Evolutionary conservation across 768 basidiomycete species (phyloP).

Genomic region (Serendipita sp.): DNA sequence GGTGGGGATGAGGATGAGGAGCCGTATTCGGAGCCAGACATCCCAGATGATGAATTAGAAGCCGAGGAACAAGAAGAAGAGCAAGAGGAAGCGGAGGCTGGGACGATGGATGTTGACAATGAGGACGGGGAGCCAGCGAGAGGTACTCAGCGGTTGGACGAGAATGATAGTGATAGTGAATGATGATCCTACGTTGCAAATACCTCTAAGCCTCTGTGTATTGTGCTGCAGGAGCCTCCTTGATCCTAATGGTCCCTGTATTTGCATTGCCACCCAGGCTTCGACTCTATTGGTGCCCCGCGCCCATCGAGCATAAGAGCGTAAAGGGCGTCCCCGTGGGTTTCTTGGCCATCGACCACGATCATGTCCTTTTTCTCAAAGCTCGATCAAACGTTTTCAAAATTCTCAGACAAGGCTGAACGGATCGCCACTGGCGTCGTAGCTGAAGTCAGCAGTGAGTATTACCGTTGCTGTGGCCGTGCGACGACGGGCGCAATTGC

Average conservation of each 20-base stretch:
- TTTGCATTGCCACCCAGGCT: background rate
- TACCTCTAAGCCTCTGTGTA: too few species aligned
- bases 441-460: background rate
- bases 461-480: background rate
- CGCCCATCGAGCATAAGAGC: background rate
- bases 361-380: background rate
- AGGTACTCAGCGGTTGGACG: conserved; percentile 28
- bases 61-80: conserved; percentile 14
- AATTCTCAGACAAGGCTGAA: background rate
- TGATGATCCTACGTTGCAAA: background rate
- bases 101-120: conserved; percentile 28
- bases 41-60: conserved; percentile 10
- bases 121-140: conserved; percentile 24
- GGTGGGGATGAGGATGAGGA: conserved; percentile 9
- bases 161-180: background rate
- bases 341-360: background rate
- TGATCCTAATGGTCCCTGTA: background rate
- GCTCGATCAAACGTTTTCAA: background rate
- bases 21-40: conserved; percentile 6
- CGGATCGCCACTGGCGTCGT: background rate
- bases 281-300: background rate
- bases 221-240: too few species aligned
- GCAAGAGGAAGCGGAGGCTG: background rate
- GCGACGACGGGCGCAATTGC: too few species aligned
- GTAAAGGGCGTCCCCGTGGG: background rate